Percentiles rank a stretch among this genome's conserved stretches.
Conservation (phyloP, 148 eudicot genomes). For the Fagopyrum homotropicum region DNA sequence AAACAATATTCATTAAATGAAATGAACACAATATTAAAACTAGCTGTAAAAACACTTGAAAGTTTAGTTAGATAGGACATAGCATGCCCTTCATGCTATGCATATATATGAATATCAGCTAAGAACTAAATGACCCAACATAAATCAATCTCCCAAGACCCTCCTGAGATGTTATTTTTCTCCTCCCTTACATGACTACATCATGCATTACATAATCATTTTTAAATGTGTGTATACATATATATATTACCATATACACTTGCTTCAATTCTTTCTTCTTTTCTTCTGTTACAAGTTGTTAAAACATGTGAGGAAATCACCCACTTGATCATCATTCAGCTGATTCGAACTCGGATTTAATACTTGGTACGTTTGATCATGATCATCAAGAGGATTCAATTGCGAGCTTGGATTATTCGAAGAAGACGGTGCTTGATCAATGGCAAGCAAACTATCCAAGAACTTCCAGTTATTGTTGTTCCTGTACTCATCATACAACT, state of each 20-base stretch:
- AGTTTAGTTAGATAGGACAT: conserved; percentile 3
- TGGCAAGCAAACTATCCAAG: not conserved
- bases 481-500: not conserved
- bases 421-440: not conserved
- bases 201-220: not conserved
- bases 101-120: not conserved
- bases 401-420: not conserved
- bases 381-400: not conserved
- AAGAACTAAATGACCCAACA: conserved; percentile 7
- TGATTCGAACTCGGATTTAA: not conserved
- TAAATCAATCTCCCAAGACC: not conserved
- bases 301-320: conserved; percentile 6
- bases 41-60: conserved; percentile 1
- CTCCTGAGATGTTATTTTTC: conserved; percentile 7
- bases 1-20: conserved; percentile 10
- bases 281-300: not conserved
- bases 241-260: conserved; percentile 9
- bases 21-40: conserved; percentile 5
- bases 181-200: not conserved
- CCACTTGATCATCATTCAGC: conserved; percentile 7
- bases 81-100: not conserved
- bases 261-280: not conserved
- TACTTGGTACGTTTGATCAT: not conserved
- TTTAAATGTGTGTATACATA: not conserved
- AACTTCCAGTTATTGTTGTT: conserved; percentile 1